Evolutionary conservation across 805 yeast species (phyloP), one percentile per base, ranked within the genome.

Genomic region (Metschnikowia henanensis): DNA sequence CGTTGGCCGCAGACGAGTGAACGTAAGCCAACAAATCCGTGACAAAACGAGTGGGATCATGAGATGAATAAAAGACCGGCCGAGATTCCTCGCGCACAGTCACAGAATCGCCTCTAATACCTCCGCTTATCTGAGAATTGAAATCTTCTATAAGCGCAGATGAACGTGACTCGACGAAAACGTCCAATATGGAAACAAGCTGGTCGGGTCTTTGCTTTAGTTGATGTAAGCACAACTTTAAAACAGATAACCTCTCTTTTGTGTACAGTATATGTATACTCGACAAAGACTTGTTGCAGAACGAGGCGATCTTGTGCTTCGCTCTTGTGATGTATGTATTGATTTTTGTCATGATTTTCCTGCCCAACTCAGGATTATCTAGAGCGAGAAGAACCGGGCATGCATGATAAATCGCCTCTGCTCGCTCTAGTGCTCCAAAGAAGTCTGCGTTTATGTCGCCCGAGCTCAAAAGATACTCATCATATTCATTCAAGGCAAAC

Each of bases 1-100:
- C 99, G 64, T 88, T 87, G 4, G 90, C 95, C 23, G 90, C 82
- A 4, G 87, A 75, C 1, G 91, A 79, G 59, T 94, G 97, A 2
- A 90, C 75, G 69, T 86, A 87, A 0, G 98, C 98, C 30, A 94
- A 67, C 25, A 94, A 74, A 59, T 90, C 97, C 20, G 97, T 95
- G 15, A 88, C 71, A 51, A 83, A 91, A 43, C 96, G 72, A 20
- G 82, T 71, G 1, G 97, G 87, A 59, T 92, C 96, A 60, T 85
- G 85, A 0, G 87, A 83, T 7, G 84, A 77, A 34, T 84, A 65
- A 23, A 80, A 75, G 18, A 88, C 70, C 0, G 90, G 86, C 43
- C 75, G 57, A 10, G 55, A 39, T 30, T 38, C 45, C 18, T 35
- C 38, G 29, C 22, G 45, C 25, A 13, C 44, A 49, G 30, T 58